These are phyloP conservation scores for Santalum album DNA, from an alignment of 164 flowering plant species.

Conservation along the genomic window DNA sequence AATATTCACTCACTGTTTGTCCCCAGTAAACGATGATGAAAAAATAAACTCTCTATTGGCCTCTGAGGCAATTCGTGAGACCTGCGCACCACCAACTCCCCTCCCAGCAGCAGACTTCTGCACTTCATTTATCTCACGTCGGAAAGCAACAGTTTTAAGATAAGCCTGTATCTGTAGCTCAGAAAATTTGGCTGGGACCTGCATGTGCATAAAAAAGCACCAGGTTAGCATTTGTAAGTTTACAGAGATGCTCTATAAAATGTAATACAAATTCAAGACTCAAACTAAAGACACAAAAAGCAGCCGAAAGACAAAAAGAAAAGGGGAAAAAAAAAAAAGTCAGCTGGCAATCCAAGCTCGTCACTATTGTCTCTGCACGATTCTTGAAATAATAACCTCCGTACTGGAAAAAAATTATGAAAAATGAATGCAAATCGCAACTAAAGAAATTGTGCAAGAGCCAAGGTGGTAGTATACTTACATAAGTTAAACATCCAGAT, in stretches of 20 bases:
- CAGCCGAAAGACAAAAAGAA: too few relatives aligned
- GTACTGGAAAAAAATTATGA: too few relatives aligned
- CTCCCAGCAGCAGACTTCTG: slow-evolving; percentile 86
- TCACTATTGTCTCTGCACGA: too few relatives aligned
- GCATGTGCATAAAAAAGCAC: not conserved
- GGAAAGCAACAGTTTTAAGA: slow-evolving; percentile 95
- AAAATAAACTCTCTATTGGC: slow-evolving; percentile 86
- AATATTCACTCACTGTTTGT: slow-evolving; percentile 59
- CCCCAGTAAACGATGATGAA: slow-evolving; percentile 84
- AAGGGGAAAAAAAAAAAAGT: too few relatives aligned
- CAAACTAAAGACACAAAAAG: too few relatives aligned
- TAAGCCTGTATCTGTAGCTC: slow-evolving; percentile 91
- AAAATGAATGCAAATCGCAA: too few relatives aligned
- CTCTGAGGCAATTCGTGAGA: slow-evolving; percentile 90
- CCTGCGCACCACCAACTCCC: slow-evolving; percentile 81
- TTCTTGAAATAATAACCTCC: too few relatives aligned
- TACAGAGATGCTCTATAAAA: not conserved
- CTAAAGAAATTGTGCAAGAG: too few relatives aligned
- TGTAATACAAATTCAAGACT: too few relatives aligned
- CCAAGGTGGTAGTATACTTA: too few relatives aligned
- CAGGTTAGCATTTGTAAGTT: not conserved
- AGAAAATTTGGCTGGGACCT: slow-evolving; percentile 82
- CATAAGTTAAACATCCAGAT: too few relatives aligned
- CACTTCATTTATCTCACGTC: slow-evolving; percentile 89
- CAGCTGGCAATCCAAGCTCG: too few relatives aligned